Evolutionary conservation across 805 yeast genomes (phyloP).

Genomic region (Zygoascus tannicola): DNA sequence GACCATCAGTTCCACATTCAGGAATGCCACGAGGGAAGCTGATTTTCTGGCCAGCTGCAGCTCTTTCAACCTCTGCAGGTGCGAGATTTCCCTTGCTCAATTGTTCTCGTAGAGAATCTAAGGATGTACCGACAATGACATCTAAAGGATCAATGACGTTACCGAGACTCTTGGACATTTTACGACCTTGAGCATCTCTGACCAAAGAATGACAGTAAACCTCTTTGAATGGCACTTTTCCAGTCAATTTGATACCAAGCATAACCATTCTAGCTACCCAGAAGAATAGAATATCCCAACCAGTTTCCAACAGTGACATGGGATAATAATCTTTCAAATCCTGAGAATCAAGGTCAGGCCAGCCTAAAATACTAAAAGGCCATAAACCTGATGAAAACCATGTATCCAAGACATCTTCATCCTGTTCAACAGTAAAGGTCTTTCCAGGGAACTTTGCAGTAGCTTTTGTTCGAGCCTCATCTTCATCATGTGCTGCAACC

Average conservation of each 20-base stretch:
- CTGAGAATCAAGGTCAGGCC: constrained; percentile 64
- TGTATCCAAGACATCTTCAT: constrained; percentile 96
- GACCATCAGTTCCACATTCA: constrained; percentile 98
- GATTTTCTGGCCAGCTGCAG: constrained; percentile 75
- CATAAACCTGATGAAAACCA: constrained; percentile 98
- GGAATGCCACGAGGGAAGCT: constrained; percentile 97
- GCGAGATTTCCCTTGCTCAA: constrained; percentile 77
- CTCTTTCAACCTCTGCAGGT: constrained; percentile 77
- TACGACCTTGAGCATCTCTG: constrained; percentile 98
- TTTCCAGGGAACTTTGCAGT: constrained; percentile 56
- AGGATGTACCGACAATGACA: constrained; percentile 79
- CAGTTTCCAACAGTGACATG: constrained; percentile 91
- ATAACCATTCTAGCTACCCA: constrained; percentile 98
- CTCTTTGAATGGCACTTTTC: constrained; percentile 85
- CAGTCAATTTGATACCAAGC: constrained; percentile 83
- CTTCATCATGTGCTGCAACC: constrained; percentile 80
- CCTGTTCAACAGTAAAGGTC: constrained; percentile 76
- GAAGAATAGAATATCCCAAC: constrained; percentile 98
- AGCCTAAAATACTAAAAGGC: constrained; percentile 95
- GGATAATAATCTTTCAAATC: constrained; percentile 80
- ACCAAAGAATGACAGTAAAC: constrained; percentile 98
- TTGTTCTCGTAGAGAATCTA: constrained; percentile 71
- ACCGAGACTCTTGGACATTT: constrained; percentile 97
- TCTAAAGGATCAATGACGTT: constrained; percentile 94
- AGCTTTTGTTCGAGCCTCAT: constrained; percentile 84